Evolutionary conservation across 345 rosid genomes (phyloP), one percentile per base, ranked within the genome.

Genomic region (Anastatica hierochuntica): DNA sequence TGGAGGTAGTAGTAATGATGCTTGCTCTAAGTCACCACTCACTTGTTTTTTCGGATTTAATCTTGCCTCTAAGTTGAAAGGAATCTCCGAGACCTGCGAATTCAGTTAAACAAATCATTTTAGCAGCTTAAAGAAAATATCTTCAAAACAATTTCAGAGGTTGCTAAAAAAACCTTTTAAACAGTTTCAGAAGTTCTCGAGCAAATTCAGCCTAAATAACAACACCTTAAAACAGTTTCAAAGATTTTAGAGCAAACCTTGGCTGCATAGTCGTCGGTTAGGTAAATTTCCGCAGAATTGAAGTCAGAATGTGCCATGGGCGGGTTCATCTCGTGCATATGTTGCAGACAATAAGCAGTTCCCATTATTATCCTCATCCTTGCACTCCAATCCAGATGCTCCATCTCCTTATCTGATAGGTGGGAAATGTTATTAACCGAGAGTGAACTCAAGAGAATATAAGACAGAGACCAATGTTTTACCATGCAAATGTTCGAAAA

Each of bases 221-320:
- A 51, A 35, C 15, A 35, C n/a, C 2, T 53, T 37, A 16, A 13
- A 40, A 30, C 41, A 33, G 8, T 27, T 30, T 14, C 14, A 43
- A 5, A 42, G 41, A 0, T 31, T 34, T 27, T 14, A n/a, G 42
- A 18, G 10, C 30, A 40, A 54, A 88, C 98, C 97, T 92, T 92
- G 9, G 95, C 82, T 43, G 98, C 96, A 38, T 83, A 88, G 63
- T 92, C 98, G 69, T 92, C 97, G 6, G 98, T 85, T 64, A 92
- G 63, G 58, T 50, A 73, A 43, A 92, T 70, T 15, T 65, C 27
- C 1, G 42, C 51, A 16, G 94, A 74, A 67, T 52, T 58, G 66
- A 92, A 56, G 46, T 53, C 61, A 2, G 80, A 49, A 71, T 83
- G 95, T 36, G 80, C 69, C 48, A 79, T 53, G 0, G 95, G 95